These are phyloP conservation scores for Annulohypoxylon bovei DNA, from an alignment of 495 filamentous ascomycete species.

Conservation along the genomic window DNA sequence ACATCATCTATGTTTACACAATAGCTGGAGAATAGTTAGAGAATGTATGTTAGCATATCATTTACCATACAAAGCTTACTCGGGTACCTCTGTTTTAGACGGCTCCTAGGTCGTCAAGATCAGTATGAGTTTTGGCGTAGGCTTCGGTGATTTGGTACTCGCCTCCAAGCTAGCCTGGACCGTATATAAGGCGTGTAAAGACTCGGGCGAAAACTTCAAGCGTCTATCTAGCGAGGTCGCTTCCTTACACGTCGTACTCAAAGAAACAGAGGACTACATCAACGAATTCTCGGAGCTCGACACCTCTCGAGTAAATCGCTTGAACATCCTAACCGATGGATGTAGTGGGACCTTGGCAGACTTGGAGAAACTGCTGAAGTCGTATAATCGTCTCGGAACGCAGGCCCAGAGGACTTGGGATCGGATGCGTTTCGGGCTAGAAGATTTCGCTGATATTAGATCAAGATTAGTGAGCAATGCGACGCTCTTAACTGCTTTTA, in stretches of 20 bases:
- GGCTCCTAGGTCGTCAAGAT: neutral
- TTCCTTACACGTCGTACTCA: constrained; percentile 51
- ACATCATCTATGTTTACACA: neutral
- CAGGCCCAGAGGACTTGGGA: constrained; percentile 52
- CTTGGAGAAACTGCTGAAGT: constrained; percentile 43
- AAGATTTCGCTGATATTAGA: constrained; percentile 48
- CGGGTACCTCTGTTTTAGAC: neutral
- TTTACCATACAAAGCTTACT: neutral
- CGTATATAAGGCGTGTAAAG: constrained; percentile 51
- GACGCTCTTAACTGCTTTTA: constrained; percentile 45
- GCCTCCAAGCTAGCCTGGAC: constrained; percentile 26
- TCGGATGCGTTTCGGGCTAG: constrained; percentile 47
- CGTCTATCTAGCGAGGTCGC: constrained; percentile 49
- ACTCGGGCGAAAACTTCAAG: constrained; percentile 47
- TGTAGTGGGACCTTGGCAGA: constrained; percentile 46
- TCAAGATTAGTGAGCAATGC: constrained; percentile 43
- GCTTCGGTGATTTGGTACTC: constrained; percentile 26
- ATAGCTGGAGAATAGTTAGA: neutral
- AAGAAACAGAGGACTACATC: constrained; percentile 49
- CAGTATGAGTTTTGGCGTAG: constrained; percentile 29
- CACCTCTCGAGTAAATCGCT: constrained; percentile 29
- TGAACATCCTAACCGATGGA: constrained; percentile 42
- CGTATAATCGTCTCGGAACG: constrained; percentile 49
- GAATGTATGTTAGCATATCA: constrained; percentile 6
- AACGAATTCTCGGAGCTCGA: constrained; percentile 31